These are phyloP conservation scores for Colletotrichum noveboracense DNA, from an alignment of 2,329 filamentous ascomycete genomes.

Conservation along the genomic window DNA sequence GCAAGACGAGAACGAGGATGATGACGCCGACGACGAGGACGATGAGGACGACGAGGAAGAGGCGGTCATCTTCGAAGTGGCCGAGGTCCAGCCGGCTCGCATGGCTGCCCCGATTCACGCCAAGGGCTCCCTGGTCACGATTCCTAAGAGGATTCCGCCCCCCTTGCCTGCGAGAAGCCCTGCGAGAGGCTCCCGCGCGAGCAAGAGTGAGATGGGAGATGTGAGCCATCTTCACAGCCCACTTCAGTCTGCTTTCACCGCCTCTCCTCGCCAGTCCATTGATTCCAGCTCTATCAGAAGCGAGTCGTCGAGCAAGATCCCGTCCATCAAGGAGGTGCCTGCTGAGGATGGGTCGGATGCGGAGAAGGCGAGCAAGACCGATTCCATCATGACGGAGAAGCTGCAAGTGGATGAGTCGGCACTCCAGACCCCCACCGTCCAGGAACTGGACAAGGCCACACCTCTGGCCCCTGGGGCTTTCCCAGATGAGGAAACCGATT, in stretches of 20 bases:
- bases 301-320: slow-evolving; percentile 14
- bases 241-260: slow-evolving; percentile 51
- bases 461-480: slow-evolving; percentile 15
- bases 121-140: slow-evolving; percentile 82
- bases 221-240: slow-evolving; percentile 56
- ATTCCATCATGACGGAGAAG: neutral
- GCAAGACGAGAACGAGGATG: slow-evolving; percentile 34
- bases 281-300: slow-evolving; percentile 21
- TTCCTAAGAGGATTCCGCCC: slow-evolving; percentile 80
- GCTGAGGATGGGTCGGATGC: neutral
- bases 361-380: neutral
- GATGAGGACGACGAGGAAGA: slow-evolving; percentile 64
- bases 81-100: slow-evolving; percentile 59
- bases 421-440: neutral
- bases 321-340: slow-evolving; percentile 10
- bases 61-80: slow-evolving; percentile 73
- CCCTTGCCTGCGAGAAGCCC: slow-evolving; percentile 81
- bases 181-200: slow-evolving; percentile 60
- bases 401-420: neutral
- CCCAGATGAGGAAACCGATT: neutral
- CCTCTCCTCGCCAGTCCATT: slow-evolving; percentile 17
- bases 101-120: slow-evolving; percentile 70
- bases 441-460: neutral
- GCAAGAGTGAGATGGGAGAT: slow-evolving; percentile 66
- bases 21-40: slow-evolving; percentile 50